A percentile compares a stretch with the other conserved stretches of the same genome.
phyloP scores from a whole-genome alignment of 225 moss, liverwort and hornwort genomes.

The Polytrichum formosum region DNA sequence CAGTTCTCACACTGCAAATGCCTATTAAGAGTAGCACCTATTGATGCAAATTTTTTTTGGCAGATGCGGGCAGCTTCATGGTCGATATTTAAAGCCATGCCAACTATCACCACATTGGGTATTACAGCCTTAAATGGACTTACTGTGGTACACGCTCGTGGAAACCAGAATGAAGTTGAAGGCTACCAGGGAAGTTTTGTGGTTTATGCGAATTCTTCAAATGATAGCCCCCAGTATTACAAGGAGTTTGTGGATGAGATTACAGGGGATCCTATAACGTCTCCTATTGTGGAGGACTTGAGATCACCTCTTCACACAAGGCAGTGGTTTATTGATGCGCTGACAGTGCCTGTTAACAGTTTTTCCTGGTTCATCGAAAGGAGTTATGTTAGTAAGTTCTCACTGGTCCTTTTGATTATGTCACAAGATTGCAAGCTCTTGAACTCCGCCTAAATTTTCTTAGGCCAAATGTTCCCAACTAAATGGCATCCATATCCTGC shows the following conservation, averaged over 20 bases:
- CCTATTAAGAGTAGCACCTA: no score
- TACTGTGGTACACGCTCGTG: slow-evolving; percentile 50
- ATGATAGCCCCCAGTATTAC: slow-evolving; percentile 36
- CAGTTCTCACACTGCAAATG: no score
- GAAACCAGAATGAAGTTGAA: slow-evolving; percentile 19
- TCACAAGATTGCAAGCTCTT: no score
- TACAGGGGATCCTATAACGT: slow-evolving; percentile 53
- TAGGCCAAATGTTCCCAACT: no score
- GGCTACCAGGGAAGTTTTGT: slow-evolving; percentile 29
- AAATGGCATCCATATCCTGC: no score
- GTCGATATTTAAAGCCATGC: slow-evolving; percentile 77
- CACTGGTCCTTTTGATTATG: neutral
- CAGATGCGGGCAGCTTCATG: slow-evolving; percentile 69
- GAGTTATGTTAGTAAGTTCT: slow-evolving; percentile 39
- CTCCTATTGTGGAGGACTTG: slow-evolving; percentile 32
- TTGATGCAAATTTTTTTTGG: neutral
- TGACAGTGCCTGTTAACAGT: slow-evolving; percentile 45
- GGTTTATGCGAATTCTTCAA: slow-evolving; percentile 45
- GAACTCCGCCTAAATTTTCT: no score
- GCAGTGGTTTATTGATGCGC: slow-evolving; percentile 50
- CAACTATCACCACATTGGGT: slow-evolving; percentile 67
- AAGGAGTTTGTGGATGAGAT: slow-evolving; percentile 48
- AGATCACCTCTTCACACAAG: slow-evolving; percentile 29
- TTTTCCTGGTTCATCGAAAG: slow-evolving; percentile 53
- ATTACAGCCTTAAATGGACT: slow-evolving; percentile 66